phyloP scores from a whole-genome alignment of 352 stramenopile species.

The Blastocystis sp. region DNA sequence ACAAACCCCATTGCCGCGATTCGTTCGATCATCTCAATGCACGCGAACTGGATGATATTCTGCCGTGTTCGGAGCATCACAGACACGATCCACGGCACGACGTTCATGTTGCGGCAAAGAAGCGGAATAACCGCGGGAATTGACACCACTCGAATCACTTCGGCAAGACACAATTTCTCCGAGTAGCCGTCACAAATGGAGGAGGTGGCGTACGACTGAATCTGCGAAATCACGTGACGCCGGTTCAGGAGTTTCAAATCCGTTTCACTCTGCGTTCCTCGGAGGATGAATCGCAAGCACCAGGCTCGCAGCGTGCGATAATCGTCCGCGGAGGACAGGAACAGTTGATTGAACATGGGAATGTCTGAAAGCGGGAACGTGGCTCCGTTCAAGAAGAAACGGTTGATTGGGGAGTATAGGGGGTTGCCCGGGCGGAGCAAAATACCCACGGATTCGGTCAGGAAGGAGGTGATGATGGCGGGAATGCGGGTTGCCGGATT shows the following conservation, averaged over 20 bases:
- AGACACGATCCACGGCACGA: constrained; percentile 39
- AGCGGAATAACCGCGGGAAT: constrained; percentile 13
- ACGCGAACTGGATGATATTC: constrained; percentile 1
- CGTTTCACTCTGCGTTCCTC: constrained; percentile 43
- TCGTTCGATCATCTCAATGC: background rate
- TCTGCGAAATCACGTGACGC: constrained; percentile 40
- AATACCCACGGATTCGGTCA: constrained; percentile 47
- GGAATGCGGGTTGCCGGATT: constrained; percentile 22
- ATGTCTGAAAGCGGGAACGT: constrained; percentile 48
- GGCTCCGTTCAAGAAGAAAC: constrained; percentile 34
- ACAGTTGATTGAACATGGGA: constrained; percentile 55
- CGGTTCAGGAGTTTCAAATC: constrained; percentile 38
- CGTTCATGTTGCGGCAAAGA: background rate
- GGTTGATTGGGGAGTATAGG: constrained; percentile 43
- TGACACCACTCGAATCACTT: constrained; percentile 12
- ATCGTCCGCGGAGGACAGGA: constrained; percentile 5
- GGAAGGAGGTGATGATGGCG: constrained; percentile 32
- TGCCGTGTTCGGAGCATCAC: background rate
- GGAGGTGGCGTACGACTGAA: constrained; percentile 36
- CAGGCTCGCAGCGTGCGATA: constrained; percentile 34
- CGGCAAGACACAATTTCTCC: constrained; percentile 28
- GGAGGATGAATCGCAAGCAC: constrained; percentile 50
- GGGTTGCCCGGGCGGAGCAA: constrained; percentile 25
- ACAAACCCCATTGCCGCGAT: background rate
- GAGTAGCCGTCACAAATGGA: constrained; percentile 27